Conservation (phyloP, 495 filamentous ascomycete genomes). For the Penicillium roqueforti region DNA sequence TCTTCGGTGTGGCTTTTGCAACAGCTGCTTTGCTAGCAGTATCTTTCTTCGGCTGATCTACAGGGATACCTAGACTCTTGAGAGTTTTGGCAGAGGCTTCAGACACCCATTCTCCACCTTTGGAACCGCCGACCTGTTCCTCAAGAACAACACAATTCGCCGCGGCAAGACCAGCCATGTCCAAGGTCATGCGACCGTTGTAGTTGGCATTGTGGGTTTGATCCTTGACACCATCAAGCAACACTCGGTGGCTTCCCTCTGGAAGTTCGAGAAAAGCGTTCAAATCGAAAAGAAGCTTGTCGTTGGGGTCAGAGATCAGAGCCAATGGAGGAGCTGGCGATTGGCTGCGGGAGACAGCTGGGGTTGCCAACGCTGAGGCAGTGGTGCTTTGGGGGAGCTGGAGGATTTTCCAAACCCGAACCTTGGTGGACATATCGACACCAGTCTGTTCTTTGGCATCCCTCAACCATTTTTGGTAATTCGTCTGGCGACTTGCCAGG, state of each 20-base stretch:
- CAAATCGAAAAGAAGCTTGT: conserved; percentile 67
- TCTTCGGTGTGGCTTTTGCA: conserved; percentile 36
- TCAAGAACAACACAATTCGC: conserved; percentile 74
- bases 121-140: conserved; percentile 57
- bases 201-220: conserved; percentile 71
- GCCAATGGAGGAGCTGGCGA: conserved; percentile 46
- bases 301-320: conserved; percentile 50
- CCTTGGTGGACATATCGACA: conserved; percentile 65
- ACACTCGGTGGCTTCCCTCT: conserved; percentile 63
- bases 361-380: conserved; percentile 50
- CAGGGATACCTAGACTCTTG: conserved; percentile 38
- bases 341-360: conserved; percentile 52
- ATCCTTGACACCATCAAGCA: conserved; percentile 63
- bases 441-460: conserved; percentile 60
- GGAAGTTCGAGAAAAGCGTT: conserved; percentile 64
- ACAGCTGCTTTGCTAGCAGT: conserved; percentile 12
- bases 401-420: conserved; percentile 73
- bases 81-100: conserved; percentile 44
- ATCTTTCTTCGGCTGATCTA: conserved; percentile 36
- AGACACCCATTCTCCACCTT: conserved; percentile 60
- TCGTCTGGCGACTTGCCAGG: conserved; percentile 63
- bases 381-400: conserved; percentile 42
- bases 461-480: conserved; percentile 68
- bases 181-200: conserved; percentile 64
- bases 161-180: conserved; percentile 58